Evolutionary conservation across 1,284 basidiomycete species (phyloP).

Genomic region (Microbotryum violaceum): DNA sequence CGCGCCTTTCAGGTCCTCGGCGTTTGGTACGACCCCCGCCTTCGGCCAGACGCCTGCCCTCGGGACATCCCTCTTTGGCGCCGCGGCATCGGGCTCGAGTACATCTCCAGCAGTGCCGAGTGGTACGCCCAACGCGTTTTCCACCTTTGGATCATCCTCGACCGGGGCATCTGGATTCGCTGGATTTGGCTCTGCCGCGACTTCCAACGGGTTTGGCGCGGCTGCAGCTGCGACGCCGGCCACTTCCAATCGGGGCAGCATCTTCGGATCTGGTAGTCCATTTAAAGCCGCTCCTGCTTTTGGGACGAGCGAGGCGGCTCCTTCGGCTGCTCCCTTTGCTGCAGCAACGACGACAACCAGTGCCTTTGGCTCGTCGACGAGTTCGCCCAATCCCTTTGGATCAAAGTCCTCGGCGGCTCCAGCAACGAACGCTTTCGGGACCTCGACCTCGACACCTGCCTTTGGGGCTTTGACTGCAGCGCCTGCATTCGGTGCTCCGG

Average conservation of each 20-base stretch:
- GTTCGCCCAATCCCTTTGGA: too few species aligned
- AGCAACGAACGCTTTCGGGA: too few species aligned
- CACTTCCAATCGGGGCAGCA: background rate
- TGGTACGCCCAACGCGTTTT: background rate
- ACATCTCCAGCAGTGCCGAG: background rate
- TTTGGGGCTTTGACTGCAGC: background rate
- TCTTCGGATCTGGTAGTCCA: background rate
- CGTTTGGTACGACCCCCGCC: conserved; percentile 1
- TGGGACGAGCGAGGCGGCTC: background rate
- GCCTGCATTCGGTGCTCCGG: background rate
- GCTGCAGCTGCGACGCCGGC: background rate
- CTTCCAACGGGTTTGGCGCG: conserved; percentile 7
- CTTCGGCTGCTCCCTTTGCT: too few species aligned
- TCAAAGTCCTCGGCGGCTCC: too few species aligned
- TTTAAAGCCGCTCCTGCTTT: conserved; percentile 1
- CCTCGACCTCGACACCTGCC: too few species aligned
- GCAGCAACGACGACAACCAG: too few species aligned
- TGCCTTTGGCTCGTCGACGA: too few species aligned
- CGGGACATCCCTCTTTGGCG: conserved; percentile 14
- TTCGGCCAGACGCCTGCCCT: conserved; percentile 16
- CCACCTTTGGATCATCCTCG: background rate
- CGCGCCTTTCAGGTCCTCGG: background rate
- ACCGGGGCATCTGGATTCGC: conserved; percentile 11
- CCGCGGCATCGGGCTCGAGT: background rate
- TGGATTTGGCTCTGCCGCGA: conserved; percentile 6